Conservation (phyloP, 441 rosid genomes). For the Populus hybrid region DNA sequence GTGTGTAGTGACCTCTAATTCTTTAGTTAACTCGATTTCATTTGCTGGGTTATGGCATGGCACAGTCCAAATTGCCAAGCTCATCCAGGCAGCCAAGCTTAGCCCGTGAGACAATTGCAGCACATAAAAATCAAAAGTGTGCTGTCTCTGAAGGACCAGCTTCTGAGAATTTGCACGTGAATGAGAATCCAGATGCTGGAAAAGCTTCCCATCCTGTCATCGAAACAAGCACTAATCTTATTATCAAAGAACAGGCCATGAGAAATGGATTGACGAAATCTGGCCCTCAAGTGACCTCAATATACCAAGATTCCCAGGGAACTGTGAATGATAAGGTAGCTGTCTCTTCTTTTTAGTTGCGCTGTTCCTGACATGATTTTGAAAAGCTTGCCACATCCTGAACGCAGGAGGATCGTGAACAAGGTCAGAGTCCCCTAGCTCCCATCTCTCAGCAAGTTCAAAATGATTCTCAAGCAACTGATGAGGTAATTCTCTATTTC, state of each 20-base stretch:
- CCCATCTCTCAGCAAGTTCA: neutral
- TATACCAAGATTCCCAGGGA: neutral
- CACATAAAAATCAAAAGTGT: no score
- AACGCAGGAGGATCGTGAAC: neutral
- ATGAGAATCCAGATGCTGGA: neutral
- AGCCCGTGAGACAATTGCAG: no score
- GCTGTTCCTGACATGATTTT: neutral
- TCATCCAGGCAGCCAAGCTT: no score
- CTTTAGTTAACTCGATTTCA: no score
- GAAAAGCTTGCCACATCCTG: neutral
- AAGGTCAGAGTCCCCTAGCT: neutral
- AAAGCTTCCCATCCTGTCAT: neutral
- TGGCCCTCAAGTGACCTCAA: neutral
- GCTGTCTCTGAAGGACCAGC: no score
- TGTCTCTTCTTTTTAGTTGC: neutral
- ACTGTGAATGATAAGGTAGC: neutral
- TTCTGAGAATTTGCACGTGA: no score
- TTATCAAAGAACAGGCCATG: no score
- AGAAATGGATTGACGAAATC: neutral
- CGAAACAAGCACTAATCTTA: no score
- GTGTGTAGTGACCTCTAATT: no score
- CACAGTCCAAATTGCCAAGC: no score
- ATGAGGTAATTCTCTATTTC: neutral
- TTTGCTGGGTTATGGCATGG: no score
- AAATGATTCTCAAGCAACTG: neutral